Evolutionary conservation across 805 yeast genomes (phyloP).

Genomic region (Candida krabiensis): DNA sequence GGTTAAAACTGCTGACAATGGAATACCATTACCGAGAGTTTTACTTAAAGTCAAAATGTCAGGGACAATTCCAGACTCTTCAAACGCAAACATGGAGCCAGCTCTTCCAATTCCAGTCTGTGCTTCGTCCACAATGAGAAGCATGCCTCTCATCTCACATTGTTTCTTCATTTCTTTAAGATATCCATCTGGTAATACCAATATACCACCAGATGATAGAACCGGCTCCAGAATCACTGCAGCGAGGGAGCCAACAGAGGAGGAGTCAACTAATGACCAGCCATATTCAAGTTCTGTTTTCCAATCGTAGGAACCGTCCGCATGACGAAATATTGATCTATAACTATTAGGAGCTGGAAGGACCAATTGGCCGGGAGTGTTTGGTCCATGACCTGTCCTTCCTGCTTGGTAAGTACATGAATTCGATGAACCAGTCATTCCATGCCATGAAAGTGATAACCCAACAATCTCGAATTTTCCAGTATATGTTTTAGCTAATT

Average conservation of each 20-base stretch:
- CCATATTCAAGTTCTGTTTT: conserved; percentile 30
- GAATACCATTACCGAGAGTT: conserved; percentile 34
- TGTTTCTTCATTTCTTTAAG: conserved; percentile 26
- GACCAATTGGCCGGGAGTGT: conserved; percentile 27
- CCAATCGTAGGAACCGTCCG: conserved; percentile 31
- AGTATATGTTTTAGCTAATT: conserved; percentile 29
- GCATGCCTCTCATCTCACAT: conserved; percentile 41
- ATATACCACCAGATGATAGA: conserved; percentile 55
- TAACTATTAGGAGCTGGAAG: conserved; percentile 30
- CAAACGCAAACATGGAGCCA: conserved; percentile 45
- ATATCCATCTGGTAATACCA: conserved; percentile 38
- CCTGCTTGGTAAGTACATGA: conserved; percentile 29
- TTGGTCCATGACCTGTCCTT: conserved; percentile 30
- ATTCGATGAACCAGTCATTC: conserved; percentile 30
- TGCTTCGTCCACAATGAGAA: conserved; percentile 55
- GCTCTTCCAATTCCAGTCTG: conserved; percentile 57
- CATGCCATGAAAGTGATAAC: conserved; percentile 31
- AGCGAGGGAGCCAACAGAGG: conserved; percentile 42
- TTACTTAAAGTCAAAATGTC: conserved; percentile 34
- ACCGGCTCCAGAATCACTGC: conserved; percentile 53
- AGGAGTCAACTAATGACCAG: conserved; percentile 27
- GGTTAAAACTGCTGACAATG: conserved; percentile 33
- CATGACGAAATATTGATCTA: conserved; percentile 27
- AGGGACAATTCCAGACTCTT: conserved; percentile 31
- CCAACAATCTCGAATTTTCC: conserved; percentile 31